These are phyloP conservation scores for Dicorynia guianensis DNA, from an alignment of 306 rosid species.

Conservation along the genomic window DNA sequence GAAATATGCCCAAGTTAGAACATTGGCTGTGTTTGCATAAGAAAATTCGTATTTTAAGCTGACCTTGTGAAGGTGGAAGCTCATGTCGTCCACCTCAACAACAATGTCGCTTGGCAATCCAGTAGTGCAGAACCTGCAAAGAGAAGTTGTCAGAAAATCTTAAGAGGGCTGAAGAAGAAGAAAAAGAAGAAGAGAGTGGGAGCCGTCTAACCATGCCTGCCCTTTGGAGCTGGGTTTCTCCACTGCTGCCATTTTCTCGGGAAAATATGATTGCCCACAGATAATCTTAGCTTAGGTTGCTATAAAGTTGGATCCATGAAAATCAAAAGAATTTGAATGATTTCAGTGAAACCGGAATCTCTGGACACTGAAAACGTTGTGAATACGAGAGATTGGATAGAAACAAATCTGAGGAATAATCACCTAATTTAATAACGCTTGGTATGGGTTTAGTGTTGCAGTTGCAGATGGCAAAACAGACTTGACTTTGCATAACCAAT, in stretches of 20 bases:
- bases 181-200: not conserved
- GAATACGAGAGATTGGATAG: not conserved
- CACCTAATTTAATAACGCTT: too few species aligned
- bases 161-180: not conserved
- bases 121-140: constrained; percentile 71
- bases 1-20: not conserved
- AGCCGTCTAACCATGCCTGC: constrained; percentile 68
- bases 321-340: not conserved
- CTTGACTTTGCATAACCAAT: constrained; percentile 26
- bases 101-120: constrained; percentile 79
- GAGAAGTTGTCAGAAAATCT: constrained; percentile 7
- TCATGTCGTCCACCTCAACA: constrained; percentile 66
- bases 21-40: not conserved
- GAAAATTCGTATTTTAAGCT: constrained; percentile 6
- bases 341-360: constrained; percentile 8
- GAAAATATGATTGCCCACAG: constrained; percentile 6
- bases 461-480: constrained; percentile 2
- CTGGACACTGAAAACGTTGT: constrained; percentile 4
- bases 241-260: constrained; percentile 50
- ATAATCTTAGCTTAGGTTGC: not conserved
- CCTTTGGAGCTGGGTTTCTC: constrained; percentile 66
- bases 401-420: not conserved
- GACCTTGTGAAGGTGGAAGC: constrained; percentile 79
- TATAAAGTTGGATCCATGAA: not conserved
- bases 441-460: too few species aligned